These are phyloP conservation scores for Lanmaoa pseudosensibilis DNA, from an alignment of 768 basidiomycete species.

Conservation along the genomic window DNA sequence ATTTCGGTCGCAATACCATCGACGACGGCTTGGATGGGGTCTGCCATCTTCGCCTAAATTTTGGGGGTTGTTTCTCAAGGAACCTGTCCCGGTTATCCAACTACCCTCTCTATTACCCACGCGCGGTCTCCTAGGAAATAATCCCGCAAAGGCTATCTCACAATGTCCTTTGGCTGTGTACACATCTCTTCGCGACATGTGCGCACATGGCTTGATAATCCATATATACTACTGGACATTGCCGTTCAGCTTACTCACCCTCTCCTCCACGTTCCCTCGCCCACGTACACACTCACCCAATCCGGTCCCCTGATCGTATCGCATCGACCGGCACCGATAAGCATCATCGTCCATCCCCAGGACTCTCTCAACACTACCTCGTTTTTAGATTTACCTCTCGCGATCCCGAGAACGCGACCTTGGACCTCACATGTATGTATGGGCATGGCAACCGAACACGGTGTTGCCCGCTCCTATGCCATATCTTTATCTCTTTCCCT, in stretches of 20 bases:
- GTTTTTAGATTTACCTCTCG: too few relatives aligned
- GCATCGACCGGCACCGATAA: slow-evolving; percentile 1
- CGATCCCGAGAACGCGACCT: too few relatives aligned
- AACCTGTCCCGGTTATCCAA: slow-evolving; percentile 4
- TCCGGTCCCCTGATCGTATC: neutral
- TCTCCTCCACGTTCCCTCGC: too few relatives aligned
- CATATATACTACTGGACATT: too few relatives aligned
- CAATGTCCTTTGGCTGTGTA: neutral
- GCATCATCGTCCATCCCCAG: too few relatives aligned
- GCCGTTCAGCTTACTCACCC: too few relatives aligned
- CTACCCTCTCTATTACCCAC: slow-evolving; percentile 9
- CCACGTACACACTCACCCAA: too few relatives aligned
- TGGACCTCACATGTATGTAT: neutral
- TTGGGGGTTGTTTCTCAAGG: slow-evolving; percentile 23
- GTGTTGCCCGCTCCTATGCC: neutral
- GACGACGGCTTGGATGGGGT: slow-evolving; percentile 7
- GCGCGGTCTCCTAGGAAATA: slow-evolving; percentile 35
- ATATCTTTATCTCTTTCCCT: neutral
- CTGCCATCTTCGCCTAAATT: slow-evolving; percentile 30
- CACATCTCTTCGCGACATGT: too few relatives aligned
- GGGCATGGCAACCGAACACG: too few relatives aligned
- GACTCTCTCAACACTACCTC: too few relatives aligned
- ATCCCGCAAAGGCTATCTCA: slow-evolving; percentile 3
- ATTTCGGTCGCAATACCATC: slow-evolving; percentile 24
- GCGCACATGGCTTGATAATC: too few relatives aligned